Conservation (phyloP, 2,329 filamentous ascomycete genomes). For the Alternaria sp. region DNA sequence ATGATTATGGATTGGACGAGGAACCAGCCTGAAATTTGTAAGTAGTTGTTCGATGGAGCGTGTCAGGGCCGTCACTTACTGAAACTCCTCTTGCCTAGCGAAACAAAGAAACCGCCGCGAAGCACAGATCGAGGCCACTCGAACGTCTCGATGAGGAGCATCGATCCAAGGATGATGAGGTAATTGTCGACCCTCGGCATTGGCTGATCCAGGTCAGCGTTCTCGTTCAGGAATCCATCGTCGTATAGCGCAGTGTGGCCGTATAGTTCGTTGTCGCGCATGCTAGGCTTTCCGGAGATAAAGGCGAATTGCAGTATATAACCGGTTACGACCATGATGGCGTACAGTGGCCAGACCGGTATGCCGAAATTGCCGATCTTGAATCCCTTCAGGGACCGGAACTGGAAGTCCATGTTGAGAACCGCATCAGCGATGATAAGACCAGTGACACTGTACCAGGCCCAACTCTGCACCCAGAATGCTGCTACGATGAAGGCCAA, state of each 20-base stretch:
- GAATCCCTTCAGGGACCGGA: constrained; percentile 28
- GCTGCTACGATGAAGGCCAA: constrained; percentile 54
- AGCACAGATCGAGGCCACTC: constrained; percentile 49
- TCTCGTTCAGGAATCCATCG: constrained; percentile 47
- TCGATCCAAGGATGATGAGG: constrained; percentile 54
- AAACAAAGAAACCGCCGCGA: constrained; percentile 45
- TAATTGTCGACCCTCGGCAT: constrained; percentile 55
- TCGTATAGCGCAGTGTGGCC: constrained; percentile 55
- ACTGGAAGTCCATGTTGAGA: constrained; percentile 53
- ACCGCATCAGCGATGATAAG: constrained; percentile 59
- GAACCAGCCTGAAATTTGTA: constrained; percentile 49
- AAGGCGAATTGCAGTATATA: constrained; percentile 55
- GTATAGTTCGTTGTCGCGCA: constrained; percentile 49
- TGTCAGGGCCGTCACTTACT: constrained; percentile 46
- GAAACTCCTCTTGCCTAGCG: constrained; percentile 54
- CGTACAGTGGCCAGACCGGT: constrained; percentile 46
- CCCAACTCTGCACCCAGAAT: constrained; percentile 59
- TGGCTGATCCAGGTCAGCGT: constrained; percentile 45
- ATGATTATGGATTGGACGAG: constrained; percentile 53
- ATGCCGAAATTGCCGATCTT: constrained; percentile 20
- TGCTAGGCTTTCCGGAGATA: constrained; percentile 50
- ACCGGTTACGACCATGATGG: constrained; percentile 45
- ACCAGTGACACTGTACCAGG: constrained; percentile 56
- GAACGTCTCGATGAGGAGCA: constrained; percentile 53
- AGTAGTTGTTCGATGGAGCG: constrained; percentile 9